Conservation (phyloP, 257 asterid genomes). For the Nemophila menziesii region DNA sequence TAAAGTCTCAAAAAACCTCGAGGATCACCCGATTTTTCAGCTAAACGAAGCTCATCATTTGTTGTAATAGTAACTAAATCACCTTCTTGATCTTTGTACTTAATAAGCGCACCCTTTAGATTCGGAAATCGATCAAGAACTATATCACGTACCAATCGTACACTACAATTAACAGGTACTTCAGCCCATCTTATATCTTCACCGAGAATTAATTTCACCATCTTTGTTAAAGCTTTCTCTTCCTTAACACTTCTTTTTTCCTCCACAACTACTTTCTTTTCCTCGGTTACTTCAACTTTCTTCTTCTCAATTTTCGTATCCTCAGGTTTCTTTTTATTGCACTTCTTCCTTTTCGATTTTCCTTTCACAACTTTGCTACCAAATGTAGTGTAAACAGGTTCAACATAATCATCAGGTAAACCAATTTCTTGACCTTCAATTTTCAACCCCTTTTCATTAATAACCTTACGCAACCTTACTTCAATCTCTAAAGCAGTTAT, state of each 20-base stretch:
- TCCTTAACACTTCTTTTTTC: slow-evolving; percentile 58
- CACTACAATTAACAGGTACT: slow-evolving; percentile 52
- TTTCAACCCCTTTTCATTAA: slow-evolving; percentile 39
- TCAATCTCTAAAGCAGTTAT: slow-evolving; percentile 66
- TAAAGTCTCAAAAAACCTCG: slow-evolving; percentile 59
- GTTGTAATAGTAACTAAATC: slow-evolving; percentile 85
- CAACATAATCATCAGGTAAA: slow-evolving; percentile 25
- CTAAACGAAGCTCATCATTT: slow-evolving; percentile 76
- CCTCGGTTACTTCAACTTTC: slow-evolving; percentile 36
- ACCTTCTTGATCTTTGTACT: slow-evolving; percentile 86
- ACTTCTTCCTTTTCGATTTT: slow-evolving; percentile 52
- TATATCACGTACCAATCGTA: slow-evolving; percentile 56
- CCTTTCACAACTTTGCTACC: slow-evolving; percentile 31
- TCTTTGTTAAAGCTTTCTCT: slow-evolving; percentile 44
- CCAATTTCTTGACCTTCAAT: slow-evolving; percentile 44
- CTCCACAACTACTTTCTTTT: slow-evolving; percentile 62
- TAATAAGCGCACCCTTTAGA: slow-evolving; percentile 72
- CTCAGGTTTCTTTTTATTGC: slow-evolving; percentile 25
- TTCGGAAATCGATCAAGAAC: slow-evolving; percentile 61
- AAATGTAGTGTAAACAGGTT: slow-evolving; percentile 25
- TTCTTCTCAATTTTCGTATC: slow-evolving; percentile 33
- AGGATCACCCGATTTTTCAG: slow-evolving; percentile 63
- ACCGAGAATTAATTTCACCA: slow-evolving; percentile 62
- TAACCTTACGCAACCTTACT: slow-evolving; percentile 32
- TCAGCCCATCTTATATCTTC: slow-evolving; percentile 92